Evolutionary conservation across 345 rosid genomes (phyloP), one percentile per base, ranked within the genome.

Genomic region (Gossypium longicalyx): DNA sequence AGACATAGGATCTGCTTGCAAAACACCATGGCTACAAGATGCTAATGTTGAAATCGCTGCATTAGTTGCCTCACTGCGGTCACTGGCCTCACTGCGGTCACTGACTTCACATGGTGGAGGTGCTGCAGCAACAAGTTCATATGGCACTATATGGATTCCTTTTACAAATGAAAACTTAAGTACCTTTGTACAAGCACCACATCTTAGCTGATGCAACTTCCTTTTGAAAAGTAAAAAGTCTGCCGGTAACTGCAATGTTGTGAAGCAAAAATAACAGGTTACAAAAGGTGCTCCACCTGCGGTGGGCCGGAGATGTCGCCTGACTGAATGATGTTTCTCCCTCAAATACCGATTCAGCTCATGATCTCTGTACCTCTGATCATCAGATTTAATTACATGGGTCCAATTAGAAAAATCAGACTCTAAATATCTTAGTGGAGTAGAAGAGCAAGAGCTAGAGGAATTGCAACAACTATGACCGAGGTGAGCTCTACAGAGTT

Each of bases 281-380:
- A 89, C 20, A 44, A 92, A 80, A 68, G 98, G 98, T 9, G 95
- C 97, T 3, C 92, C 98, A 67, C 98, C 98, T 3, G 91, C 91
- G 16, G 86, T 80, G 43, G 98, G 97, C 27, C 89, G 84, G 77
- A 88, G 70, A 80, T 86, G 90, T 73, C 90, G 84, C 85, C 86
- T 92, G 25, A 79, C 88, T 63, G 78, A 76, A 61, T 75, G 79
- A 77, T 75, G 81, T 80, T 83, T 83, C 78, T 85, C 91, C 80
- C 73, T 85, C 41, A 41, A 12, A 22, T 82, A 79, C 77, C 74
- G 87, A 76, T 78, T 85, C 76, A 76, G 67, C 68, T 63, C 82
- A 49, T 77, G 77, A 79, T 75, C 80, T 73, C 82, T 82, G 74
- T 77, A 79, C 73, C 86, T 87, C 77, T 76, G 89, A 69, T 86